Conservation (phyloP, 352 stramenopile species). For the Globisporangium carolinianum region DNA sequence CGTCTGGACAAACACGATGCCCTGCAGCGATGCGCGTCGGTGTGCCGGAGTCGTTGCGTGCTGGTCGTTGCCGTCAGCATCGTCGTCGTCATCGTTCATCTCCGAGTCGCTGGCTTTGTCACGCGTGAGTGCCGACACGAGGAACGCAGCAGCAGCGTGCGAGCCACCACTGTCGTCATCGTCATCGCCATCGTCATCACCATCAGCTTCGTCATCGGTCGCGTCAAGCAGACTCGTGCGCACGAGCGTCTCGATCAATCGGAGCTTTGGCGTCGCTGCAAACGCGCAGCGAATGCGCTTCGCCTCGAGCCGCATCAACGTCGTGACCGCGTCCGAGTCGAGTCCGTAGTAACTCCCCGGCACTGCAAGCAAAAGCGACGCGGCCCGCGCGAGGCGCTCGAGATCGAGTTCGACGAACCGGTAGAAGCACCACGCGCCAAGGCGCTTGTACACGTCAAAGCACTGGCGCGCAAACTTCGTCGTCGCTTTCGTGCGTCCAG, state of each 20-base stretch:
- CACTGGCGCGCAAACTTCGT: slow-evolving; percentile 57
- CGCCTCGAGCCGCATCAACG: slow-evolving; percentile 34
- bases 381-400: slow-evolving; percentile 41
- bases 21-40: slow-evolving; percentile 26
- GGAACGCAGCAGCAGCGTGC: slow-evolving; percentile 1
- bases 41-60: no score
- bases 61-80: not conserved
- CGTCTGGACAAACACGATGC: slow-evolving; percentile 82
- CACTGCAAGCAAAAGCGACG: slow-evolving; percentile 42
- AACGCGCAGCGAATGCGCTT: slow-evolving; percentile 38
- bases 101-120: not conserved
- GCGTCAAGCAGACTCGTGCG: slow-evolving; percentile 23
- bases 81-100: not conserved
- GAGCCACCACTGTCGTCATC: not conserved
- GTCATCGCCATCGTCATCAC: slow-evolving; percentile 18
- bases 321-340: slow-evolving; percentile 44
- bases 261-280: slow-evolving; percentile 42
- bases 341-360: slow-evolving; percentile 51
- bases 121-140: slow-evolving; percentile 1
- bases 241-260: slow-evolving; percentile 54
- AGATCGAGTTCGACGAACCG: slow-evolving; percentile 69
- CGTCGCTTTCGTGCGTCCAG: slow-evolving; percentile 36
- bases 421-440: slow-evolving; percentile 74
- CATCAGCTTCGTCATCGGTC: slow-evolving; percentile 13
- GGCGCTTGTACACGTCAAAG: slow-evolving; percentile 46